Evolutionary conservation across 352 stramenopile species (phyloP).

Genomic region (Phytophthora megakarya): DNA sequence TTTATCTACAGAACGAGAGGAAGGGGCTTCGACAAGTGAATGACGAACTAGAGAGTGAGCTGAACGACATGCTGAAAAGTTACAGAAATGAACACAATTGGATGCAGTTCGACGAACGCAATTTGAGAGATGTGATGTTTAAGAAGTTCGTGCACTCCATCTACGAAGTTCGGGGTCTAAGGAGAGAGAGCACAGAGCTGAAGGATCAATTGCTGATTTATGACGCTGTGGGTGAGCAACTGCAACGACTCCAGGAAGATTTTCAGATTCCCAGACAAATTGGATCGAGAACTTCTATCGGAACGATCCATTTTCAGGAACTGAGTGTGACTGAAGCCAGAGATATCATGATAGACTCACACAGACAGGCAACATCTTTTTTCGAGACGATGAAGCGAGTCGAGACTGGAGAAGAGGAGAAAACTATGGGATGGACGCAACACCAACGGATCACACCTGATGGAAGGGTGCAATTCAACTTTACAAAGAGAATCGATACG

Average conservation of each 20-base stretch:
- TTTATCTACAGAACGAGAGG: conserved; percentile 40
- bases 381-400: conserved; percentile 59
- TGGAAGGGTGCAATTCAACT: conserved; percentile 79
- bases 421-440: conserved; percentile 83
- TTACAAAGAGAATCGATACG: conserved; percentile 71
- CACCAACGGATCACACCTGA: conserved; percentile 70
- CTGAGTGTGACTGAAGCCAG: conserved; percentile 51
- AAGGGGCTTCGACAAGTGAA: conserved; percentile 61
- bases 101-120: conserved; percentile 59
- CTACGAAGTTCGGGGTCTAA: conserved; percentile 66
- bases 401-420: conserved; percentile 37
- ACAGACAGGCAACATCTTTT: conserved; percentile 70
- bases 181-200: conserved; percentile 49
- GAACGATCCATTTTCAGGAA: conserved; percentile 65
- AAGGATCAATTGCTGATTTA: conserved; percentile 58
- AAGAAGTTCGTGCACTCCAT: conserved; percentile 79
- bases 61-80: conserved; percentile 38
- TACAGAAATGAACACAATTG: conserved; percentile 52
- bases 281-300: conserved; percentile 45
- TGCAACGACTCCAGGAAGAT: conserved; percentile 69
- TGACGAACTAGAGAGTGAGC: conserved; percentile 58
- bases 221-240: conserved; percentile 72
- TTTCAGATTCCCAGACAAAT: conserved; percentile 55
- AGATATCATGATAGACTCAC: conserved; percentile 77
- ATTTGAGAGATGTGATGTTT: conserved; percentile 51